Evolutionary conservation across 1,284 basidiomycete genomes (phyloP).

Genomic region (Cryptococcus amylolentus): DNA sequence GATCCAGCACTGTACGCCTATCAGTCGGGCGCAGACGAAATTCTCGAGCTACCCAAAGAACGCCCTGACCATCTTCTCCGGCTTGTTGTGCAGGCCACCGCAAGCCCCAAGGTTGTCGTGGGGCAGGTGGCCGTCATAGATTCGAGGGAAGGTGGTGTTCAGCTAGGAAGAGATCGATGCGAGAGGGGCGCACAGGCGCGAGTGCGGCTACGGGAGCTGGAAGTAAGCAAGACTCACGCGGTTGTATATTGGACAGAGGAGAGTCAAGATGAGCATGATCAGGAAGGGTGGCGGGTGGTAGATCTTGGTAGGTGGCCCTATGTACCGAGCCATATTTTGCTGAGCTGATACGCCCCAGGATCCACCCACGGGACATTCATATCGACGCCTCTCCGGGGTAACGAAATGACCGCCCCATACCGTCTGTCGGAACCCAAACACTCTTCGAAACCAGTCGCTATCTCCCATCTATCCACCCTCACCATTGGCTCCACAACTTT

Average conservation of each 20-base stretch:
- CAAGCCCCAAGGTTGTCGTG: constrained; percentile 11
- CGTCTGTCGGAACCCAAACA: constrained; percentile 38
- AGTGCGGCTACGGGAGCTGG: constrained; percentile 46
- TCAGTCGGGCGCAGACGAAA: constrained; percentile 1
- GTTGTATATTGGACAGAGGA: constrained; percentile 35
- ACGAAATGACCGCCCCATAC: neutral
- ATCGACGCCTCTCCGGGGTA: constrained; percentile 6
- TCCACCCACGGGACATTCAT: constrained; percentile 48
- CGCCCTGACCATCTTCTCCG: constrained; percentile 33
- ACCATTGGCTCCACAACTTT: constrained; percentile 42
- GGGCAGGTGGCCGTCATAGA: constrained; percentile 42
- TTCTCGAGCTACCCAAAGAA: constrained; percentile 1
- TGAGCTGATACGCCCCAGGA: constrained; percentile 18
- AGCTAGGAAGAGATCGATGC: constrained; percentile 43
- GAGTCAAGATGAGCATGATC: constrained; percentile 9
- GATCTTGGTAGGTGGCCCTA: constrained; percentile 36
- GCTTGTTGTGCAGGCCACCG: constrained; percentile 35
- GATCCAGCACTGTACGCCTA: constrained; percentile 16
- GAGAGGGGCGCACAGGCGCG: constrained; percentile 31
- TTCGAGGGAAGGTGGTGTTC: constrained; percentile 38
- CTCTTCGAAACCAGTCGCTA: constrained; percentile 29
- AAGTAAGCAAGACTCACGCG: constrained; percentile 47
- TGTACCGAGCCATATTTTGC: neutral
- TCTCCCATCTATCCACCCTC: constrained; percentile 32
- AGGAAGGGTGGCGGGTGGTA: constrained; percentile 40